phyloP scores from a whole-genome alignment of 148 eudicot genomes.

The Dianthus caryophyllus region DNA sequence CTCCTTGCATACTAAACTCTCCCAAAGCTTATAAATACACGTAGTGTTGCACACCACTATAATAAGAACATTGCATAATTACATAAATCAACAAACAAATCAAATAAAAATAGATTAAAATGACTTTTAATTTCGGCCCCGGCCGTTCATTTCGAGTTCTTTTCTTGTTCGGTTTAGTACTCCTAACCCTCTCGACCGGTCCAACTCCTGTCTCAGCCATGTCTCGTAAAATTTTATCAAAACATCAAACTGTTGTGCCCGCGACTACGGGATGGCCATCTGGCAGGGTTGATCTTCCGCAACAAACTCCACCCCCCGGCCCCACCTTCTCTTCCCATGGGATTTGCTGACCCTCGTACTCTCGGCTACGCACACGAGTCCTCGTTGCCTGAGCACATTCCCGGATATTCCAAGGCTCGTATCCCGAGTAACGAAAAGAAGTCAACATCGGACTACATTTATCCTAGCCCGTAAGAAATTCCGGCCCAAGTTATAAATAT shows the following conservation, averaged over 20 bases:
- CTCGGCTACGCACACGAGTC: neutral
- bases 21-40: too few relatives aligned
- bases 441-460: neutral
- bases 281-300: neutral
- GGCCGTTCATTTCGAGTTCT: too few relatives aligned
- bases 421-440: conserved; percentile 1
- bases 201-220: neutral
- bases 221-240: neutral
- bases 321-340: neutral
- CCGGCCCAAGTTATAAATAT: too few relatives aligned
- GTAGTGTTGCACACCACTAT: too few relatives aligned
- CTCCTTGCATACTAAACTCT: neutral
- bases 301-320: neutral
- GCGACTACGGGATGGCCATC: too few relatives aligned
- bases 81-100: too few relatives aligned
- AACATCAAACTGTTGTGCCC: neutral
- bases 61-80: too few relatives aligned
- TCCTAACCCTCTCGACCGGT: neutral
- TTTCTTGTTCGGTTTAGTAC: too few relatives aligned
- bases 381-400: neutral
- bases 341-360: neutral
- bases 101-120: too few relatives aligned
- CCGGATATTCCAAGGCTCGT: neutral
- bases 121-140: too few relatives aligned
- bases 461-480: neutral